These are phyloP conservation scores for Penicillium sp. DNA, from an alignment of 2,329 filamentous ascomycete species.

Conservation along the genomic window DNA sequence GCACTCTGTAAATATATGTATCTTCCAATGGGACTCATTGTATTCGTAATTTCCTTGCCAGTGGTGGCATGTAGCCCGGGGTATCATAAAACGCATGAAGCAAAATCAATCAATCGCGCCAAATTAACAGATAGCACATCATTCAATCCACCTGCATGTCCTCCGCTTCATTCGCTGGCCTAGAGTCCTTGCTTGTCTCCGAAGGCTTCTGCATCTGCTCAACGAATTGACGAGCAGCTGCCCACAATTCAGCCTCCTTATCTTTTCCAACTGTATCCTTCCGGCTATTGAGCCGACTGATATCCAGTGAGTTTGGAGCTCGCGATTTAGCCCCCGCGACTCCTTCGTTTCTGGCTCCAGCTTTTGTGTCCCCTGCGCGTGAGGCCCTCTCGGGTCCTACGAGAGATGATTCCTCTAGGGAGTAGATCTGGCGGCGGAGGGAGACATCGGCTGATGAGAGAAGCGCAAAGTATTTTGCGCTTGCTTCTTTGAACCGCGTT, in stretches of 20 bases:
- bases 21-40: slow-evolving; percentile 10
- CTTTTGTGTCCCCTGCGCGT: slow-evolving; percentile 33
- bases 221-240: slow-evolving; percentile 58
- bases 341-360: slow-evolving; percentile 28
- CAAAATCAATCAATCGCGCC: slow-evolving; percentile 25
- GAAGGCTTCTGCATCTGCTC: slow-evolving; percentile 36
- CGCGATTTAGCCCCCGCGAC: slow-evolving; percentile 21
- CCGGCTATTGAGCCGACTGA: slow-evolving; percentile 85
- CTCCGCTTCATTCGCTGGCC: slow-evolving; percentile 26
- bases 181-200: slow-evolving; percentile 2
- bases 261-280: slow-evolving; percentile 77
- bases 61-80: slow-evolving; percentile 3
- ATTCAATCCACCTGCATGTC: slow-evolving; percentile 44
- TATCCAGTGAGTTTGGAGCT: slow-evolving; percentile 66
- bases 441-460: slow-evolving; percentile 73
- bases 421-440: slow-evolving; percentile 73
- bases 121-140: slow-evolving; percentile 44
- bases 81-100: slow-evolving; percentile 15
- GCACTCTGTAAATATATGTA: not conserved
- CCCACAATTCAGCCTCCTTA: slow-evolving; percentile 81
- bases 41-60: slow-evolving; percentile 1
- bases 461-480: slow-evolving; percentile 65
- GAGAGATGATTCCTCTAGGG: slow-evolving; percentile 77
- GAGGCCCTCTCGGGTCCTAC: slow-evolving; percentile 52
- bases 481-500: slow-evolving; percentile 57